Conservation (phyloP, 129 eudicot species). For the Artemisia annua region DNA sequence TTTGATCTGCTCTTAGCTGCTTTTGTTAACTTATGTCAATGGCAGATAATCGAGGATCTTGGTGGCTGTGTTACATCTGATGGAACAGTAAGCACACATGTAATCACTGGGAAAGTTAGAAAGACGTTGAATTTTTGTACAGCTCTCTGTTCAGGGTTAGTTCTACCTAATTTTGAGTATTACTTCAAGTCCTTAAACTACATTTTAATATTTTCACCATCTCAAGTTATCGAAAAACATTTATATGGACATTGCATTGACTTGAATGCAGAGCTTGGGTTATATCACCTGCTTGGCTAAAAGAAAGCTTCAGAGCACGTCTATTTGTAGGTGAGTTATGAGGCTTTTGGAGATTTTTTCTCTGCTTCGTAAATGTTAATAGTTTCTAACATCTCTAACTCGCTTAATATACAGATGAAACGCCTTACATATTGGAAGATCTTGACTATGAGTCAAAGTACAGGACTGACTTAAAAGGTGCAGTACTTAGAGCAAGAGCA, state of each 20-base stretch:
- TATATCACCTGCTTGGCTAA: constrained; percentile 80
- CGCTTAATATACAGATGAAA: constrained; percentile 57
- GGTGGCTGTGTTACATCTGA: constrained; percentile 73
- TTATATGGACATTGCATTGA: neutral
- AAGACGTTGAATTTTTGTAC: constrained; percentile 83
- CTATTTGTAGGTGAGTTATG: constrained; percentile 65
- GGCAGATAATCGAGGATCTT: constrained; percentile 74
- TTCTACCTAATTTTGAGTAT: constrained; percentile 12
- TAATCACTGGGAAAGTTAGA: constrained; percentile 83
- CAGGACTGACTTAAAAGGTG: constrained; percentile 51
- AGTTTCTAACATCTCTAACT: neutral
- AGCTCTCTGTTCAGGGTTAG: constrained; percentile 96
- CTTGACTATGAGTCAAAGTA: constrained; percentile 63
- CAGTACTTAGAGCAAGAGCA: constrained; percentile 62
- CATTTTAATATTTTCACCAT: neutral
- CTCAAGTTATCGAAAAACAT: neutral
- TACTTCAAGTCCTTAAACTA: neutral
- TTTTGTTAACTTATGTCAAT: constrained; percentile 15
- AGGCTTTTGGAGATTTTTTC: constrained; percentile 9
- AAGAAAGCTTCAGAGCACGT: constrained; percentile 75
- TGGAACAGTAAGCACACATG: constrained; percentile 79
- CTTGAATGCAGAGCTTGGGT: constrained; percentile 73
- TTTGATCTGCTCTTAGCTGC: constrained; percentile 2
- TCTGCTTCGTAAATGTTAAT: neutral
- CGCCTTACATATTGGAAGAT: constrained; percentile 65